These are phyloP conservation scores for Eucalyptus erythrocorys DNA, from an alignment of 345 rosid genomes.

Conservation along the genomic window DNA sequence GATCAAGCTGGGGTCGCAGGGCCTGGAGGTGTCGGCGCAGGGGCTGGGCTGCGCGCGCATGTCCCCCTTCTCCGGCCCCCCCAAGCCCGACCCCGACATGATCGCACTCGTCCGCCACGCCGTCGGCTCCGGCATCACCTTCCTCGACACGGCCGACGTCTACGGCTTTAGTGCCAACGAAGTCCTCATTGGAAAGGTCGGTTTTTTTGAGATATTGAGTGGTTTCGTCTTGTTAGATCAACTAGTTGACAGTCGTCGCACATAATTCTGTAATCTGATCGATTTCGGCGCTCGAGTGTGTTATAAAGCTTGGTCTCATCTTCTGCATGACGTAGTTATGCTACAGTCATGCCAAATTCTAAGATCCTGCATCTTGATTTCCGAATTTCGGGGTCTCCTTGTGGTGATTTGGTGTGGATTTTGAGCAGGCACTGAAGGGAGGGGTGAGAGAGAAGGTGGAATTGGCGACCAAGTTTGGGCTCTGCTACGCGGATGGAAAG, in stretches of 20 bases:
- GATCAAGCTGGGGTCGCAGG: not conserved
- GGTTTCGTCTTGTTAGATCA: too few relatives aligned
- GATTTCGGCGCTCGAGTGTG: not conserved
- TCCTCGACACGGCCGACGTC: slow-evolving; percentile 35
- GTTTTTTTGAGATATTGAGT: not conserved
- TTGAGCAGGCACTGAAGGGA: slow-evolving; percentile 38
- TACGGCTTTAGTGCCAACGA: slow-evolving; percentile 14
- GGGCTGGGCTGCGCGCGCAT: slow-evolving; percentile 5
- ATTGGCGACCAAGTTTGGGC: slow-evolving; percentile 48
- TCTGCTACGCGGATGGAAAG: slow-evolving; percentile 7
- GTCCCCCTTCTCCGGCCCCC: slow-evolving; percentile 35
- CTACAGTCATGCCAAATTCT: not conserved
- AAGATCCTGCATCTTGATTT: not conserved
- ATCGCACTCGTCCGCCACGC: slow-evolving; percentile 34
- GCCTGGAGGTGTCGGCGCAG: not conserved
- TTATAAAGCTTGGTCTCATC: not conserved
- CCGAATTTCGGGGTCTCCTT: not conserved
- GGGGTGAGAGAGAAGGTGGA: slow-evolving; percentile 34
- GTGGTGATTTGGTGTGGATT: not conserved
- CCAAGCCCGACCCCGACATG: slow-evolving; percentile 41
- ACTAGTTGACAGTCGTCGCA: too few relatives aligned
- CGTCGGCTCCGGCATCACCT: slow-evolving; percentile 26
- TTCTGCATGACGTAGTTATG: not conserved
- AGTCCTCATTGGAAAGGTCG: not conserved
- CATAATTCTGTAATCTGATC: not conserved